phyloP scores from a whole-genome alignment of 805 yeast species.

The Yueomyces sp. region DNA sequence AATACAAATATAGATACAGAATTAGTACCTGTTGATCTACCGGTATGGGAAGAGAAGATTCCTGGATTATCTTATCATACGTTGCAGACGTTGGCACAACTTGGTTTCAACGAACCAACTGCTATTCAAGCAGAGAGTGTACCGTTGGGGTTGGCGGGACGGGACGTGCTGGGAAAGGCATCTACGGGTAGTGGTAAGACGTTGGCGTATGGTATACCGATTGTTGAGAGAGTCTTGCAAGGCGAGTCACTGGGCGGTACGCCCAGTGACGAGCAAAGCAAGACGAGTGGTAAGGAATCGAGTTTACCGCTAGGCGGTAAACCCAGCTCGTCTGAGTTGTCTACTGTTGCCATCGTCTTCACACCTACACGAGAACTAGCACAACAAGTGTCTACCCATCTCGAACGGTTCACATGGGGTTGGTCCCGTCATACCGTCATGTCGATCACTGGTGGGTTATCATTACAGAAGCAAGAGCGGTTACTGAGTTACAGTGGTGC shows the following conservation, averaged over 20 bases:
- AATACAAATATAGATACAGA: slow-evolving; percentile 14
- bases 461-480: slow-evolving; percentile 88
- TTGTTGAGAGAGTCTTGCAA: slow-evolving; percentile 48
- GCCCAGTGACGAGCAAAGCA: background rate
- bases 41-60: slow-evolving; percentile 41
- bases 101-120: slow-evolving; percentile 61
- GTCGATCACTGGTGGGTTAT: slow-evolving; percentile 85
- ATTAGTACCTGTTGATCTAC: slow-evolving; percentile 33
- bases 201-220: slow-evolving; percentile 87
- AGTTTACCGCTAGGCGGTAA: too few species aligned
- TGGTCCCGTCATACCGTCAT: slow-evolving; percentile 44
- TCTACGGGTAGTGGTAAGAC: slow-evolving; percentile 98
- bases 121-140: slow-evolving; percentile 68
- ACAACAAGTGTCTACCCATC: slow-evolving; percentile 79
- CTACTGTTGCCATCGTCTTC: slow-evolving; percentile 66
- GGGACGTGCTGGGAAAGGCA: slow-evolving; percentile 89
- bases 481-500: slow-evolving; percentile 54
- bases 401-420: slow-evolving; percentile 32
- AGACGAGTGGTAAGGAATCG: slow-evolving; percentile 3
- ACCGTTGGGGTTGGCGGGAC: slow-evolving; percentile 59
- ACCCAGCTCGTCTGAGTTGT: slow-evolving; percentile 2
- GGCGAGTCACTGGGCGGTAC: too few species aligned
- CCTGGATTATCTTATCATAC: slow-evolving; percentile 38
- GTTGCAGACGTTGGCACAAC: slow-evolving; percentile 44
- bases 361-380: slow-evolving; percentile 97